Evolutionary conservation across 768 basidiomycete species (phyloP), one percentile per base, ranked within the genome.

Genomic region (Gyrodon lividus): DNA sequence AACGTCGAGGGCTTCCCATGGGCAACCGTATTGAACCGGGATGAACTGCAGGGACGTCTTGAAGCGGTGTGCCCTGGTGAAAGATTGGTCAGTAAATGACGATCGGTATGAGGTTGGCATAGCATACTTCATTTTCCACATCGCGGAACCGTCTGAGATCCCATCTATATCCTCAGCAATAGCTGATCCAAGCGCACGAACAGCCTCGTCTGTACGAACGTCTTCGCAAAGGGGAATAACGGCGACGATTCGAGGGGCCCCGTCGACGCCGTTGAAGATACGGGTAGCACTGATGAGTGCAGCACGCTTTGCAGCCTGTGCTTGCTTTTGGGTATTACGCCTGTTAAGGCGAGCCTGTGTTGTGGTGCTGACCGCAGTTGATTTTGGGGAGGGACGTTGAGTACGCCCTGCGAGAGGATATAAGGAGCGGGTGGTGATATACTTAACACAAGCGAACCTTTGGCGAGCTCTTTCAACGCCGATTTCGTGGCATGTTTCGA

Each of bases 1-100:
- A 0, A 86, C 87, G 61, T 97, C 93, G 34, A 98, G 77, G 4
- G 89, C 80, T 2, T 81, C 78, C 68, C 91, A 96, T 45, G 90
- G 78, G 41, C 73, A 75, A 50, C 80, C 78, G 60, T 90, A 87
- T 2, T 80, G 83, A 2, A 96, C 75, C 37, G 84, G 84, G 46
- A 92, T 76, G 69, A 97, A 89, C 62, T 97, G 94, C 3, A 98
- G 74, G 6, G 87, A 89, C 0, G 93, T 93, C 70, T 89, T 94
- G 77, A 93, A 97, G 19, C 91, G 81, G 43, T 92, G 89, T 33
- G 85, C 89, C 64, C 93, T 95, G 6, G 56, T 4, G 23, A 31
- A 33, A 20, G 50, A 40, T 30, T 6, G 39, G 31, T 53, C 46
- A 51, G 22, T 33, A 34, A 54, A 28, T 40, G 19, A 35, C 34